Evolutionary conservation across 176 grass and related monocot genomes (phyloP).

Genomic region (Panicum miliaceum): DNA sequence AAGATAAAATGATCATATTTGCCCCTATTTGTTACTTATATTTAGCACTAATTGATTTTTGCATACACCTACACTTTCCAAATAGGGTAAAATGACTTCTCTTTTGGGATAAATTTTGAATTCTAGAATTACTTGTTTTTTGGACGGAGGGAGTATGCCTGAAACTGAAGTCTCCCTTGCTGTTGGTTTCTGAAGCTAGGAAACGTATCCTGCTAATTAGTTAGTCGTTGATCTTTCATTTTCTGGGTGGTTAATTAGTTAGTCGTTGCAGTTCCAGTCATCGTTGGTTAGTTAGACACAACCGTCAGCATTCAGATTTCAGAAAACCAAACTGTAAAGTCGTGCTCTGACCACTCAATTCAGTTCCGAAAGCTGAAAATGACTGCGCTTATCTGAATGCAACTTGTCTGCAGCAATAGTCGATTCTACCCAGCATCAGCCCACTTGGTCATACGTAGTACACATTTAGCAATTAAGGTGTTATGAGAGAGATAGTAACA

Average conservation of each 20-base stretch:
- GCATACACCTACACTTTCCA: too few relatives aligned
- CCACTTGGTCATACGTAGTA: background rate
- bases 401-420: background rate
- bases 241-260: background rate
- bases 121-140: too few relatives aligned
- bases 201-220: background rate
- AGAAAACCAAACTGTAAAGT: background rate
- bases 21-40: too few relatives aligned
- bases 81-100: too few relatives aligned
- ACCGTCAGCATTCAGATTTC: background rate
- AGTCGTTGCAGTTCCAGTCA: background rate
- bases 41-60: too few relatives aligned
- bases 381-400: background rate
- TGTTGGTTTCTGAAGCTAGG: background rate
- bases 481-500: background rate
- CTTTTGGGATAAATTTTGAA: too few relatives aligned
- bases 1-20: too few relatives aligned
- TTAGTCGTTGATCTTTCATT: background rate
- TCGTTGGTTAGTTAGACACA: background rate
- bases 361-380: background rate
- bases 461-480: background rate
- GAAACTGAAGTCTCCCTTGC: background rate
- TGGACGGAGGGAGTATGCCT: too few relatives aligned
- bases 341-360: background rate
- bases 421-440: background rate